These are phyloP conservation scores for Oropetium thomaeum DNA, from an alignment of 176 grass and related monocot genomes.

Conservation along the genomic window DNA sequence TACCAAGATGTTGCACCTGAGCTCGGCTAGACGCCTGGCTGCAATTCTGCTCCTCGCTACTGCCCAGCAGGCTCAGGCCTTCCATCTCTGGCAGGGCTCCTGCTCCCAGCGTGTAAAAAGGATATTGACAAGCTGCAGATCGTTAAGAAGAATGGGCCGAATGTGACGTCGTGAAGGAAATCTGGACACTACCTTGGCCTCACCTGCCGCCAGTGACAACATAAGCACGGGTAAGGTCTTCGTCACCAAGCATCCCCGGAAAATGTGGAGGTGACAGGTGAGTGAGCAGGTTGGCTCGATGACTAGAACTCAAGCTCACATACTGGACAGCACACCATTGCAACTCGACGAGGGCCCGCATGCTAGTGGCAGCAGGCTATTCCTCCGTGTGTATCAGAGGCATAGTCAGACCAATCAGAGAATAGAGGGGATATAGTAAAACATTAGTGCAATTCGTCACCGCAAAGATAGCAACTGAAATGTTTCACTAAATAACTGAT, in stretches of 20 bases:
- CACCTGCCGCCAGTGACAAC: neutral
- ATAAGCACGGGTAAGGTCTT: constrained; percentile 25
- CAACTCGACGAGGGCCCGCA: too few relatives aligned
- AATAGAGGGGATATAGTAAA: neutral
- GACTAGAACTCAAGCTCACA: neutral
- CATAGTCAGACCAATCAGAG: neutral
- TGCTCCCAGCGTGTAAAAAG: neutral
- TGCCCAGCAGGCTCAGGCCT: neutral
- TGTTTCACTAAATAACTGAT: neutral
- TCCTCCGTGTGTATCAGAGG: neutral
- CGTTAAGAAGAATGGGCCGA: neutral
- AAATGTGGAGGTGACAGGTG: constrained; percentile 20
- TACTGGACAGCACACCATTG: neutral
- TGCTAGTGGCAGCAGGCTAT: neutral
- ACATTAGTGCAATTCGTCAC: neutral
- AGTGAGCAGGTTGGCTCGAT: neutral
- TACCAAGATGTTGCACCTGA: constrained; percentile 19
- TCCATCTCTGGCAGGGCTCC: neutral
- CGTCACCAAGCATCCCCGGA: neutral
- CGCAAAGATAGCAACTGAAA: neutral
- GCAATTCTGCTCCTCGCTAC: constrained; percentile 15
- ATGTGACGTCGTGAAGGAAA: neutral
- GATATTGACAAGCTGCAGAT: constrained; percentile 10
- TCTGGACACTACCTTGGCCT: constrained; percentile 24
- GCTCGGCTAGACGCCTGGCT: neutral